Percentiles rank a stretch among this genome's conserved stretches.
These are phyloP conservation scores for Neolentinus lepideus DNA, from an alignment of 1,284 basidiomycete species.

Conservation along the genomic window DNA sequence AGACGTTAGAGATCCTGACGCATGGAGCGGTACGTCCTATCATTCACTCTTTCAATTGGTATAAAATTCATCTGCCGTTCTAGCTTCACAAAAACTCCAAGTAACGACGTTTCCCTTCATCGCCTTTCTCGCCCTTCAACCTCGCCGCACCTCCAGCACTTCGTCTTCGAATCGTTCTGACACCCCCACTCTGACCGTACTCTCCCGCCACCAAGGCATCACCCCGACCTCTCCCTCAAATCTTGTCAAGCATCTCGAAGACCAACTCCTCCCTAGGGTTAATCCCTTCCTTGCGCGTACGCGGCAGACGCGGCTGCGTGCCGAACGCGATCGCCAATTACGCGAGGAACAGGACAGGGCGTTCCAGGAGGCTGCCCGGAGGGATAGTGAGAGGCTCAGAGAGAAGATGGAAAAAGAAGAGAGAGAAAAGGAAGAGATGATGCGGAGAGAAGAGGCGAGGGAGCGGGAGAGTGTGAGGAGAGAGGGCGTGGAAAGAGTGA, in stretches of 20 bases:
- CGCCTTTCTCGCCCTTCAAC: conserved; percentile 85
- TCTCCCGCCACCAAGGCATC: conserved; percentile 78
- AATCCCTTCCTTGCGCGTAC: conserved; percentile 66
- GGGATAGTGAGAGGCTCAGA: conserved; percentile 68
- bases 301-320: conserved; percentile 30
- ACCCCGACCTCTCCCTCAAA: conserved; percentile 55
- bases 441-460: conserved; percentile 19
- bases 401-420: conserved; percentile 40
- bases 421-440: conserved; percentile 22
- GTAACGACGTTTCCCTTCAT: conserved; percentile 91
- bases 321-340: conserved; percentile 58
- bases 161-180: conserved; percentile 22
- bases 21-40: conserved; percentile 65
- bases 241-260: conserved; percentile 59
- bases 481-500: conserved; percentile 21
- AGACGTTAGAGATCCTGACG: conserved; percentile 73
- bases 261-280: conserved; percentile 74
- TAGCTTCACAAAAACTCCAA: conserved; percentile 80
- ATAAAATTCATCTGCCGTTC: conserved; percentile 2
- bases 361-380: conserved; percentile 55
- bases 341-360: conserved; percentile 82
- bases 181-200: conserved; percentile 60
- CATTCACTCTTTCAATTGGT: conserved; percentile 7
- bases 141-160: conserved; percentile 44
- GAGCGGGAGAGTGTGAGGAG: conserved; percentile 18